phyloP scores from a whole-genome alignment of 352 stramenopile species.

The Phytophthora colocasiae region DNA sequence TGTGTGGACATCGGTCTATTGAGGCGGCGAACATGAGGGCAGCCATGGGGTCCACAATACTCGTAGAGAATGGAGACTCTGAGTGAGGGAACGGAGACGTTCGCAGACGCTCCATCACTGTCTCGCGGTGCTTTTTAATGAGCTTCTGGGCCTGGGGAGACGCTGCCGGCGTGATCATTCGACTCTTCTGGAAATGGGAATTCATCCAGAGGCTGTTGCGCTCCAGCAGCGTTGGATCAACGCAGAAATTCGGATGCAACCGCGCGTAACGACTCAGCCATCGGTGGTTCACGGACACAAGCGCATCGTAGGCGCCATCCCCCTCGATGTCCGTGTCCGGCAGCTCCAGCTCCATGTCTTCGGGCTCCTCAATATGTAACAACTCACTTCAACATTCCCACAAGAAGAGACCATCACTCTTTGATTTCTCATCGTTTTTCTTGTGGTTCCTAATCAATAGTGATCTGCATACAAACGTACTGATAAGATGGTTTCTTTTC shows the following conservation, averaged over 20 bases:
- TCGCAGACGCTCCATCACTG: conserved; percentile 47
- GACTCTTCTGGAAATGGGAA: conserved; percentile 80
- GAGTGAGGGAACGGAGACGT: conserved; percentile 39
- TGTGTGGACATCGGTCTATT: conserved; percentile 64
- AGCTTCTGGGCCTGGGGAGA: conserved; percentile 67
- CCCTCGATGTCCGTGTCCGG: conserved; percentile 37
- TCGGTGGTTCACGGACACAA: conserved; percentile 67
- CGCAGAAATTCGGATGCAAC: conserved; percentile 59
- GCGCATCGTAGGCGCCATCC: conserved; percentile 49
- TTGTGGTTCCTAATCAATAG: not conserved
- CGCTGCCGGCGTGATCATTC: conserved; percentile 67
- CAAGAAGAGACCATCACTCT: too few species aligned
- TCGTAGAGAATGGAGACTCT: conserved; percentile 61
- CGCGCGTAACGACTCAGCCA: conserved; percentile 74
- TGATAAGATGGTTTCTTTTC: conserved; percentile 12
- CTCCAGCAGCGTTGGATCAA: conserved; percentile 62
- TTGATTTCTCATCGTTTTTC: not conserved
- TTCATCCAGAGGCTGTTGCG: conserved; percentile 86
- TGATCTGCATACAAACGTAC: not conserved
- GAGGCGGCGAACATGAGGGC: conserved; percentile 72
- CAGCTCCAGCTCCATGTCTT: conserved; percentile 41
- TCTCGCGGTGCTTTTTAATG: conserved; percentile 60
- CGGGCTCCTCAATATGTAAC: not conserved
- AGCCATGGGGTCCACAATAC: conserved; percentile 61
- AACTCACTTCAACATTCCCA: conserved; percentile 25